These are phyloP conservation scores for Arachis monticola DNA, from an alignment of 331 rosid species.

Conservation along the genomic window DNA sequence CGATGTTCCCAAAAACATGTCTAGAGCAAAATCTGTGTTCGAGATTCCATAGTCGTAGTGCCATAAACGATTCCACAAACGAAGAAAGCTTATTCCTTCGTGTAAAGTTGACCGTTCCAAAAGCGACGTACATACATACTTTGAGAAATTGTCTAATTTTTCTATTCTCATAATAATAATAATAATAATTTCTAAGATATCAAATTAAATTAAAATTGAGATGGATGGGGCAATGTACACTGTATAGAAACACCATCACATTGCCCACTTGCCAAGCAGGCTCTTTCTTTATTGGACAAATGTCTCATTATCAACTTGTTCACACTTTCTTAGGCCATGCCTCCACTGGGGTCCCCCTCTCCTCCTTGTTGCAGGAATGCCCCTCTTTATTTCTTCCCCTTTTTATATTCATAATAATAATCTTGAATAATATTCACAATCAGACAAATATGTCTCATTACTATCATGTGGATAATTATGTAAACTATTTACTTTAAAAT, in stretches of 20 bases:
- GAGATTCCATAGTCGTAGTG: conserved; percentile 28
- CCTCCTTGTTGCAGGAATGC: background rate
- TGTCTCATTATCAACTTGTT: conserved; percentile 51
- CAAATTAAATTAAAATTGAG: background rate
- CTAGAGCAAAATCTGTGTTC: conserved; percentile 41
- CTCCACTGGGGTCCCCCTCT: conserved; percentile 33
- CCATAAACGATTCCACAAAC: conserved; percentile 28
- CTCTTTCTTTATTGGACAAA: conserved; percentile 48
- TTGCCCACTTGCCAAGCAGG: conserved; percentile 43
- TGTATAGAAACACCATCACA: conserved; percentile 43
- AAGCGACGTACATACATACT: conserved; percentile 29
- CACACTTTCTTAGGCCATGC: conserved; percentile 37
- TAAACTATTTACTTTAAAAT: background rate
- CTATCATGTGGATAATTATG: conserved; percentile 8
- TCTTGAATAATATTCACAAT: background rate
- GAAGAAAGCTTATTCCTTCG: conserved; percentile 12
- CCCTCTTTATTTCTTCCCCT: conserved; percentile 16
- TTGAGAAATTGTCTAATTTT: background rate
- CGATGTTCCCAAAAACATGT: conserved; percentile 23
- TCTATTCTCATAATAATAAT: no score
- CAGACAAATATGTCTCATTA: conserved; percentile 3
- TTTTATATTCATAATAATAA: background rate
- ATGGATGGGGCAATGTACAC: conserved; percentile 38
- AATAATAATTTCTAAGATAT: no score
- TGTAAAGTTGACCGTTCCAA: conserved; percentile 45